Evolutionary conservation across 2,329 filamentous ascomycete species (phyloP).

Genomic region (Arthrocladium fulminans): DNA sequence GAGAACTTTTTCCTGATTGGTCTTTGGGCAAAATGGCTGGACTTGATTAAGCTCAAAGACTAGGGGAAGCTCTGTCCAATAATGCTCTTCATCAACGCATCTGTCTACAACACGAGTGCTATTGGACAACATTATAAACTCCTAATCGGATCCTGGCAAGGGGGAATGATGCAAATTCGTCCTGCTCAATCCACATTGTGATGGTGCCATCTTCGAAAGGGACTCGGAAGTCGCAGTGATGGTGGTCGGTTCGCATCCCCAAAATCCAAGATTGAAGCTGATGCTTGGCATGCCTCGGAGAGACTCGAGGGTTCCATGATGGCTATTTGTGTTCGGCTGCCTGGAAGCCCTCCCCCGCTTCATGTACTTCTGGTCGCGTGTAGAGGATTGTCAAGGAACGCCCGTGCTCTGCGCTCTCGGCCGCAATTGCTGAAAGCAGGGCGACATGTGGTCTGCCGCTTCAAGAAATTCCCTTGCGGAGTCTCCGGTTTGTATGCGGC

Average conservation of each 20-base stretch:
- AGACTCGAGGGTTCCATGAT: no score
- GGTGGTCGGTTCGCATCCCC: no score
- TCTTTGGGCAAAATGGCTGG: not conserved
- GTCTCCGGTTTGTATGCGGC: not conserved
- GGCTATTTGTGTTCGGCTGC: not conserved
- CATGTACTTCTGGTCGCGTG: not conserved
- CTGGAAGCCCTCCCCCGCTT: no score
- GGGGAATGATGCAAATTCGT: not conserved
- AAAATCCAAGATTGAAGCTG: no score
- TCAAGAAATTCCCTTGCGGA: not conserved
- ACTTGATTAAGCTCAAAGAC: not conserved
- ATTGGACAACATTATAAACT: not conserved
- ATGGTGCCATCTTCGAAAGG: no score
- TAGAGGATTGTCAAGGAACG: not conserved
- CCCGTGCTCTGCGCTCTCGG: not conserved
- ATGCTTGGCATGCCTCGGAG: no score
- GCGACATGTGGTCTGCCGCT: not conserved
- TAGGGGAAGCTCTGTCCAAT: constrained; percentile 1
- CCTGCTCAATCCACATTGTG: not conserved
- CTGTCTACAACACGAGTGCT: not conserved
- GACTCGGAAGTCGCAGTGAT: no score
- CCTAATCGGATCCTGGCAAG: not conserved
- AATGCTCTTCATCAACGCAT: not conserved
- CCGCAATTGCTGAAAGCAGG: not conserved
- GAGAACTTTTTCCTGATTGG: not conserved